Percentiles rank a stretch among this genome's conserved stretches.
These are phyloP conservation scores for Zea luxurians DNA, from an alignment of 176 grass and related monocot genomes.

Conservation along the genomic window DNA sequence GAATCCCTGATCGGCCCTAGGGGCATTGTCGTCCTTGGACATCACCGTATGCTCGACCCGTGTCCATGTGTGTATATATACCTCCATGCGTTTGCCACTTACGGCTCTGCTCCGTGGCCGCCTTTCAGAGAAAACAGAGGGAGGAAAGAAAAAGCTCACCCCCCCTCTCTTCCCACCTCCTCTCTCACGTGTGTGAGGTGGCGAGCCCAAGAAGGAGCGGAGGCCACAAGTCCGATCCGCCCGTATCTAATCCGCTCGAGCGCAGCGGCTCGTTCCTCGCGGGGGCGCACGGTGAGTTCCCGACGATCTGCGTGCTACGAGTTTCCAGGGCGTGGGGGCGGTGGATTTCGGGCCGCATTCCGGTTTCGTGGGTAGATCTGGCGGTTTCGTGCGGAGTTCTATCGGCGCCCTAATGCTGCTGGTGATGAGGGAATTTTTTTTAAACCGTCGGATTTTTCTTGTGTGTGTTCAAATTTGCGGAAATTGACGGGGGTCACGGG, in stretches of 20 bases:
- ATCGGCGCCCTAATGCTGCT: not conserved
- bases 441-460: not conserved
- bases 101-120: constrained; percentile 34
- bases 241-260: constrained; percentile 35
- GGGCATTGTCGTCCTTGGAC: not conserved
- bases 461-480: not conserved
- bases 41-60: not conserved
- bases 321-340: not conserved
- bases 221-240: constrained; percentile 40
- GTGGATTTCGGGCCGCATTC: constrained; percentile 13
- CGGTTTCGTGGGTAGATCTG: constrained; percentile 32
- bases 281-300: constrained; percentile 24
- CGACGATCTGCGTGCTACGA: constrained; percentile 13
- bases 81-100: not conserved
- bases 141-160: not conserved
- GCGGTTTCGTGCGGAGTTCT: not conserved
- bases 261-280: not conserved
- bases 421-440: not conserved
- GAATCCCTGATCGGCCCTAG: not conserved
- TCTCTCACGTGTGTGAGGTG: constrained; percentile 18
- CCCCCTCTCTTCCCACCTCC: not conserved
- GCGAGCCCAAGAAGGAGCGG: constrained; percentile 44
- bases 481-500: not conserved
- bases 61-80: constrained; percentile 1
- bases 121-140: not conserved